These are phyloP conservation scores for Trypanosomatidae sp. DNA, from an alignment of 208 protist species.

Conservation along the genomic window DNA sequence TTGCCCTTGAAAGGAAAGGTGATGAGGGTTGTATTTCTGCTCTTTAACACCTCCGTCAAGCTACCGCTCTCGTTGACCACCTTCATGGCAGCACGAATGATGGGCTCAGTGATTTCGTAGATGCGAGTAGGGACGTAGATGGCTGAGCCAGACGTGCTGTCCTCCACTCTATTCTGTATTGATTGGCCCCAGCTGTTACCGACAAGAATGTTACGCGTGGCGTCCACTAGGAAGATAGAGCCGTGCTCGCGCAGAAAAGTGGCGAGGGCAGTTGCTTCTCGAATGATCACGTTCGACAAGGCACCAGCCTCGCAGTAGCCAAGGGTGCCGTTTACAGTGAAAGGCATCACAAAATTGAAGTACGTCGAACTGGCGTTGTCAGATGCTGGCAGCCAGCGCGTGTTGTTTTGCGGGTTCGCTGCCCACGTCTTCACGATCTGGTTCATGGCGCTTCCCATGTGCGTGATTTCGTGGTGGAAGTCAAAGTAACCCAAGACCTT, in stretches of 20 bases:
- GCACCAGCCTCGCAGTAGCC: slow-evolving; percentile 56
- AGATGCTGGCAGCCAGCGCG: slow-evolving; percentile 35
- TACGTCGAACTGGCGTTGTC: slow-evolving; percentile 42
- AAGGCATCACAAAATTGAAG: slow-evolving; percentile 78
- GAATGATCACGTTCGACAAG: slow-evolving; percentile 34
- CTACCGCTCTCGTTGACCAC: slow-evolving; percentile 27
- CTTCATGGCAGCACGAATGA: slow-evolving; percentile 34
- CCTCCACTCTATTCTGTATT: slow-evolving; percentile 12
- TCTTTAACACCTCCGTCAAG: slow-evolving; percentile 16
- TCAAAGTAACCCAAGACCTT: slow-evolving; percentile 20
- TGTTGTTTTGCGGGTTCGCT: slow-evolving; percentile 21
- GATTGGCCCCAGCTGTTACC: slow-evolving; percentile 60
- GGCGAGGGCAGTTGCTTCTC: slow-evolving; percentile 43
- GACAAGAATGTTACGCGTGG: slow-evolving; percentile 39
- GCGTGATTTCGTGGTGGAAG: slow-evolving; percentile 17
- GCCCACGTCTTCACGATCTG: slow-evolving; percentile 46
- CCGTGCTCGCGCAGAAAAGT: slow-evolving; percentile 51
- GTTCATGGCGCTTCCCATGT: slow-evolving; percentile 30
- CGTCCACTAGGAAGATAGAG: slow-evolving; percentile 58
- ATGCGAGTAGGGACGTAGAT: slow-evolving; percentile 26
- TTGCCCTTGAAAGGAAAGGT: slow-evolving; percentile 39
- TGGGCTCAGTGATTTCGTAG: slow-evolving; percentile 41
- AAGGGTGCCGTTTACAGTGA: slow-evolving; percentile 38
- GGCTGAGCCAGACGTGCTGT: slow-evolving; percentile 11
- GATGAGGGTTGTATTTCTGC: slow-evolving; percentile 30